phyloP scores from a whole-genome alignment of 345 rosid species.

The Gossypium arboreum region DNA sequence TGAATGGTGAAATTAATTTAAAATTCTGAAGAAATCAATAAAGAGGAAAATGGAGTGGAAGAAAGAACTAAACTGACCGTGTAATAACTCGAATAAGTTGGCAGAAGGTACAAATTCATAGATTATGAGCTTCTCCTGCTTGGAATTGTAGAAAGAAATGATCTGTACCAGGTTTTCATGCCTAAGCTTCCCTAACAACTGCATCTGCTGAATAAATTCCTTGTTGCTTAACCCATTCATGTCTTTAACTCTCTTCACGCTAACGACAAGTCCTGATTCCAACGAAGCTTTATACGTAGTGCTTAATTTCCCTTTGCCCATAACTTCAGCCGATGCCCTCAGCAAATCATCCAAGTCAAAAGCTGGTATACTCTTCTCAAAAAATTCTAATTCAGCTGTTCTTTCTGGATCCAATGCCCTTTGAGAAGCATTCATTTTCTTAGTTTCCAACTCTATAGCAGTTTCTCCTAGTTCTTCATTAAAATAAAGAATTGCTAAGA shows the following conservation, averaged over 20 bases:
- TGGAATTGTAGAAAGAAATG: conserved; percentile 47
- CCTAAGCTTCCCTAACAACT: conserved; percentile 40
- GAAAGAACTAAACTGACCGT: conserved; percentile 33
- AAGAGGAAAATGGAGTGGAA: not conserved
- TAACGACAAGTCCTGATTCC: conserved; percentile 41
- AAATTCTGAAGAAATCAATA: not conserved
- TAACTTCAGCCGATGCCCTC: conserved; percentile 46
- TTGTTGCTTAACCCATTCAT: conserved; percentile 37
- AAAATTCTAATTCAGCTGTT: conserved; percentile 39
- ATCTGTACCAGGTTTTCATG: conserved; percentile 44
- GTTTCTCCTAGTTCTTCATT: not conserved
- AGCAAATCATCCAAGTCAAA: conserved; percentile 60
- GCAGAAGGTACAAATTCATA: conserved; percentile 42
- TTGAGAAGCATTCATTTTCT: conserved; percentile 14
- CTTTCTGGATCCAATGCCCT: conserved; percentile 39
- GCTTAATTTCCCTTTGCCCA: conserved; percentile 49
- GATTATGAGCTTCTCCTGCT: conserved; percentile 50
- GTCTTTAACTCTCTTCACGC: conserved; percentile 41
- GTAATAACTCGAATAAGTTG: conserved; percentile 46
- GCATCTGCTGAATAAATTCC: conserved; percentile 52
- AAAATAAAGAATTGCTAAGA: no score
- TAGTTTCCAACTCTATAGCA: conserved; percentile 14
- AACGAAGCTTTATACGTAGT: conserved; percentile 44
- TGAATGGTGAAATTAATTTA: no score
- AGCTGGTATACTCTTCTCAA: conserved; percentile 29